A percentile compares a stretch with the other conserved stretches of the same genome.
phyloP scores from a whole-genome alignment of 768 basidiomycete species.

The Tulasnella sp. region DNA sequence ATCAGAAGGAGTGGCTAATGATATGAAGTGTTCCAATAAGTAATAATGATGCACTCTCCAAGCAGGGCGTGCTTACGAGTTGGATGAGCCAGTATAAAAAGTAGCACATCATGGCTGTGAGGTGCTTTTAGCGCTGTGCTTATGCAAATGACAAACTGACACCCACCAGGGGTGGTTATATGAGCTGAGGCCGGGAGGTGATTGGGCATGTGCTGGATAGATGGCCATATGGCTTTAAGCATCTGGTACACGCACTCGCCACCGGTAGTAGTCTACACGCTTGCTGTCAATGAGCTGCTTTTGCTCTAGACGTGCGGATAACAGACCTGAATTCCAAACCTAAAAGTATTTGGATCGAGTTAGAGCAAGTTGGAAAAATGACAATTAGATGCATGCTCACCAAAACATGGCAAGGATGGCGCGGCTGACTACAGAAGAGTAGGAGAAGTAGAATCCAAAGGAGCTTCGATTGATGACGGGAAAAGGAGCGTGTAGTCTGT shows the following conservation, averaged over 20 bases:
- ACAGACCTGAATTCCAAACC: constrained; percentile 47
- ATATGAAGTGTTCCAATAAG: neutral
- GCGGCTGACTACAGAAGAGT: constrained; percentile 72
- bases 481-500: constrained; percentile 49
- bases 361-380: neutral
- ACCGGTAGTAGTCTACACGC: constrained; percentile 16
- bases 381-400: constrained; percentile 26
- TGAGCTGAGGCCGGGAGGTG: constrained; percentile 44
- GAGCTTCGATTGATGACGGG: constrained; percentile 73
- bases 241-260: constrained; percentile 50
- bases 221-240: constrained; percentile 79
- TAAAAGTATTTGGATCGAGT: too few species aligned
- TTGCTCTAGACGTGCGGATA: constrained; percentile 29
- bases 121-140: neutral
- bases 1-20: constrained; percentile 53
- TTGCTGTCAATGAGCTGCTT: neutral
- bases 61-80: constrained; percentile 27
- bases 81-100: constrained; percentile 71
- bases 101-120: constrained; percentile 58
- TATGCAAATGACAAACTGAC: neutral
- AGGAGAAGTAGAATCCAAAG: constrained; percentile 84
- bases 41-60: neutral
- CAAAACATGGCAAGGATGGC: constrained; percentile 71
- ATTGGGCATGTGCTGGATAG: constrained; percentile 53
- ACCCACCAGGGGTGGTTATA: constrained; percentile 47